A percentile compares a stretch with the other conserved stretches of the same genome.
Evolutionary conservation across 2,329 filamentous ascomycete species (phyloP).

Genomic region (Venturia effusa): DNA sequence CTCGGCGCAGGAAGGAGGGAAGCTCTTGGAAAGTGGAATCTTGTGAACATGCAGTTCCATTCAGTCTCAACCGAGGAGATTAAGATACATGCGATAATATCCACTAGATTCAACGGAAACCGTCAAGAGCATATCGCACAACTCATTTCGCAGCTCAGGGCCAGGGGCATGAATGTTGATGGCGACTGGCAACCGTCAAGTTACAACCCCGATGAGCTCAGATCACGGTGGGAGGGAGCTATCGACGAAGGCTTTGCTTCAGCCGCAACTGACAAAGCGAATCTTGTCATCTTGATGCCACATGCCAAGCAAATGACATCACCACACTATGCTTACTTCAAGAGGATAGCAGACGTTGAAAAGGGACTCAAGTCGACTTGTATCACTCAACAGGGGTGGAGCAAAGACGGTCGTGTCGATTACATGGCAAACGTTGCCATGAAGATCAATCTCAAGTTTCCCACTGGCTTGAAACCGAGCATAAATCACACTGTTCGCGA

Average conservation of each 20-base stretch:
- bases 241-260: neutral
- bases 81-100: too few species aligned
- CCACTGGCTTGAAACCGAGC: conserved; percentile 11
- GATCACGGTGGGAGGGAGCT: too few species aligned
- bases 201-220: too few species aligned
- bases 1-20: too few species aligned
- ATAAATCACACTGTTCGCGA: conserved; percentile 14
- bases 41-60: too few species aligned
- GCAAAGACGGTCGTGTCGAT: neutral
- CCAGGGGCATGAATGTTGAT: too few species aligned
- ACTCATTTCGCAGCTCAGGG: too few species aligned
- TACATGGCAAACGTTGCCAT: conserved; percentile 16
- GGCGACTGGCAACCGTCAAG: too few species aligned
- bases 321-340: neutral
- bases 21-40: too few species aligned
- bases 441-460: conserved; percentile 22
- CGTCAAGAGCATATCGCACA: too few species aligned
- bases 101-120: too few species aligned
- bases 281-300: neutral
- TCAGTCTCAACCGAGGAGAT: too few species aligned
- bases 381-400: neutral
- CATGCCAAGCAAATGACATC: neutral
- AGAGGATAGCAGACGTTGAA: neutral
- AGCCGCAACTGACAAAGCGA: neutral
- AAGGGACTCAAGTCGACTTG: neutral